Conservation (phyloP, 129 eudicot species). For the Flaveria brownii region DNA sequence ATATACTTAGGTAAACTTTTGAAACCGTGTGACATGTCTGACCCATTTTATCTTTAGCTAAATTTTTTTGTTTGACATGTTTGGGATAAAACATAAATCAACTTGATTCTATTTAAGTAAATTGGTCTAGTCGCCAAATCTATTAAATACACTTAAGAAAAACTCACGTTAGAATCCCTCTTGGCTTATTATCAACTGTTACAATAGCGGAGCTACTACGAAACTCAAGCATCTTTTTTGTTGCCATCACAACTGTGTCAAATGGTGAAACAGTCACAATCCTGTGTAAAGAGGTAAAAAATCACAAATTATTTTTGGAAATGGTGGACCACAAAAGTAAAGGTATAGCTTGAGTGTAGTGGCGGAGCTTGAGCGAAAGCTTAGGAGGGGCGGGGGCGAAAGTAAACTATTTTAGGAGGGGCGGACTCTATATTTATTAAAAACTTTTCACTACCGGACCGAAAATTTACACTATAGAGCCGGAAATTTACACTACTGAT, state of each 20-base stretch:
- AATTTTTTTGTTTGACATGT: background rate
- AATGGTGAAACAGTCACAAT: slow-evolving; percentile 74
- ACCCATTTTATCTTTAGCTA: background rate
- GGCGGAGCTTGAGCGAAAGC: too few relatives aligned
- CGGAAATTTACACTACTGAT: too few relatives aligned
- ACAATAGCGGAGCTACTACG: slow-evolving; percentile 79
- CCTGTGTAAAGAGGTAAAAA: slow-evolving; percentile 43
- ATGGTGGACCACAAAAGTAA: slow-evolving; percentile 1
- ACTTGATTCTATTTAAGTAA: background rate
- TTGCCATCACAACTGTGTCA: slow-evolving; percentile 84
- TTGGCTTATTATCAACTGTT: slow-evolving; percentile 82
- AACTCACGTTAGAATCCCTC: slow-evolving; percentile 91
- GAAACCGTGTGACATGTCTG: background rate
- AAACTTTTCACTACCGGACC: too few relatives aligned
- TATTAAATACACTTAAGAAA: slow-evolving; percentile 11
- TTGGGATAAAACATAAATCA: background rate
- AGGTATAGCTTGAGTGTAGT: background rate
- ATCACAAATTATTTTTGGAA: slow-evolving; percentile 12
- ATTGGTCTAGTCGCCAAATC: background rate
- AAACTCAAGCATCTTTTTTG: slow-evolving; percentile 88
- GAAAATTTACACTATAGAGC: too few relatives aligned
- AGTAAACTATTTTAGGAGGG: too few relatives aligned
- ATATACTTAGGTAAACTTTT: background rate
- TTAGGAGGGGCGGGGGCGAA: too few relatives aligned
- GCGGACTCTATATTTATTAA: too few relatives aligned